Evolutionary conservation across 2,329 filamentous ascomycete species (phyloP).

Genomic region (Microcyclospora tardicrescens): DNA sequence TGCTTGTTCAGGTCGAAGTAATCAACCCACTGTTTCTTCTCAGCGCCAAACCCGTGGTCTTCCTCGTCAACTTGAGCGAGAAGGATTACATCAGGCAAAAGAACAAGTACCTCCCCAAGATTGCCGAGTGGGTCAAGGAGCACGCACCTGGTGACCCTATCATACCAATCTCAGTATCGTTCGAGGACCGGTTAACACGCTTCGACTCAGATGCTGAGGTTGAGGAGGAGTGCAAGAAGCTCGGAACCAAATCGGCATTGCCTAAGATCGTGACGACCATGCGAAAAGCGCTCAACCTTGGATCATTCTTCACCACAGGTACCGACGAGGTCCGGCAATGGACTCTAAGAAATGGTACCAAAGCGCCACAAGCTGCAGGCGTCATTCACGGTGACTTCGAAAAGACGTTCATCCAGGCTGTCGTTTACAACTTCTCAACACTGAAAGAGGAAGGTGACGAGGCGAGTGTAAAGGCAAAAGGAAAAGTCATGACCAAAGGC

Average conservation of each 20-base stretch:
- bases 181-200: conserved; percentile 80
- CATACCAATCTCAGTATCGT: conserved; percentile 82
- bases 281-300: conserved; percentile 80
- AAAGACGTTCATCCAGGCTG: conserved; percentile 96
- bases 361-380: conserved; percentile 94
- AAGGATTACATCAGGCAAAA: conserved; percentile 96
- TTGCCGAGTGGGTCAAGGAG: conserved; percentile 90
- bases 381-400: conserved; percentile 98
- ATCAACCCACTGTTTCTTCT: conserved; percentile 96
- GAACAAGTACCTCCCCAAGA: conserved; percentile 95
- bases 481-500: conserved; percentile 96
- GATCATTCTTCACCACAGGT: conserved; percentile 95
- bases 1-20: conserved; percentile 61
- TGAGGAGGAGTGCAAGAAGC: conserved; percentile 73
- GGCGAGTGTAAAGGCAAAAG: conserved; percentile 75
- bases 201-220: conserved; percentile 67
- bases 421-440: conserved; percentile 78
- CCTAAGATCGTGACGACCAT: conserved; percentile 88
- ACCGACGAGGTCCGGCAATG: conserved; percentile 95
- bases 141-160: conserved; percentile 78
- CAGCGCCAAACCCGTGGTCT: conserved; percentile 93
- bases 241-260: conserved; percentile 75
- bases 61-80: conserved; percentile 92
- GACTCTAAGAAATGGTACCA: conserved; percentile 91
- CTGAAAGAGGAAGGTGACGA: conserved; percentile 85